These are phyloP conservation scores for Leccinum pseudoinsigne DNA, from an alignment of 1,284 basidiomycete species.

Conservation along the genomic window DNA sequence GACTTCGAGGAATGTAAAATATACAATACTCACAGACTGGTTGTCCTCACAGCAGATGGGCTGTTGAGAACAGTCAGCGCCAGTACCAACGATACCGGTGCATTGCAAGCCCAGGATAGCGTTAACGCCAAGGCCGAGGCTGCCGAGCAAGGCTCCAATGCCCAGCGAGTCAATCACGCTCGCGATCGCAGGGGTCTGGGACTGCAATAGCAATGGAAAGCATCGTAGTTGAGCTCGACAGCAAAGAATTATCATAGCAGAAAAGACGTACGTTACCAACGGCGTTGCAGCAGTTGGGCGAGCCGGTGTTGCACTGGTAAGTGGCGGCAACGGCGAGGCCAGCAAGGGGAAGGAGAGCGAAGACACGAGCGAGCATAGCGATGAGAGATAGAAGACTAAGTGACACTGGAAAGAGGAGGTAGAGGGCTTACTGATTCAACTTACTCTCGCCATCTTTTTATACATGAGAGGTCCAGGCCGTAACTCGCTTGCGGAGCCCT, in stretches of 20 bases:
- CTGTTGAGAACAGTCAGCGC: background rate
- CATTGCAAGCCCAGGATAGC: background rate
- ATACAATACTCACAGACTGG: background rate
- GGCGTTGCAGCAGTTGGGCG: background rate
- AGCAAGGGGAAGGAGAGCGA: background rate
- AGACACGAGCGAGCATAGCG: constrained; percentile 14
- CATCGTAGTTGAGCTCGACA: background rate
- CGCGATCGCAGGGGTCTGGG: background rate
- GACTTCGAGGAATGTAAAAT: background rate
- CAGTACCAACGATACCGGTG: background rate
- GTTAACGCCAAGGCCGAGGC: background rate
- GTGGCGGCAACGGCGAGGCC: background rate
- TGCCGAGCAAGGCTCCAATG: background rate
- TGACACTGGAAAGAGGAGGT: background rate
- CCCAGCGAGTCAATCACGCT: background rate
- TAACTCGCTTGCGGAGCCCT: background rate
- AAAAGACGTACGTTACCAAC: background rate
- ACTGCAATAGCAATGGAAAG: background rate
- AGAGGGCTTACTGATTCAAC: background rate
- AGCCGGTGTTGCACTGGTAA: background rate
- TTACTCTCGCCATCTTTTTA: background rate
- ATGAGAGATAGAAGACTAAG: background rate
- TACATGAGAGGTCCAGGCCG: background rate
- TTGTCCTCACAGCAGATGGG: background rate
- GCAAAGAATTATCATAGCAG: background rate